These are phyloP conservation scores for Comarum palustre DNA, from an alignment of 306 rosid genomes.

Conservation along the genomic window DNA sequence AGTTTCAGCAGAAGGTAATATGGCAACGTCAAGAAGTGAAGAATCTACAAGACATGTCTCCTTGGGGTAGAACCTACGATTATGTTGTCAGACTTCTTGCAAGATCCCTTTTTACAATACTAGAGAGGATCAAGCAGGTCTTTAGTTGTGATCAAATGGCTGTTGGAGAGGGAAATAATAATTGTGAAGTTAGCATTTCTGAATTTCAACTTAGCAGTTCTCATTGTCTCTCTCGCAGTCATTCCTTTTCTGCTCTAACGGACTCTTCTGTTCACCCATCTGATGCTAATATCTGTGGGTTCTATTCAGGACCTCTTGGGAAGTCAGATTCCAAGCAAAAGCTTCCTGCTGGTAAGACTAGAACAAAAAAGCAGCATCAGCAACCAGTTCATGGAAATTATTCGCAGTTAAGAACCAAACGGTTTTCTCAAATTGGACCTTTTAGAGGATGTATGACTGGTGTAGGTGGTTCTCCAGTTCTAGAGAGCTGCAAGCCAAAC, in stretches of 20 bases:
- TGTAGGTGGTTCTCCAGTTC: constrained; percentile 41
- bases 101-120: constrained; percentile 70
- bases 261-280: constrained; percentile 39
- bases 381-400: constrained; percentile 32
- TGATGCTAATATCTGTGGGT: constrained; percentile 31
- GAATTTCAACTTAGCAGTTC: constrained; percentile 4
- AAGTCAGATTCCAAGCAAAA: constrained; percentile 30
- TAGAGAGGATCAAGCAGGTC: constrained; percentile 60
- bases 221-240: constrained; percentile 33
- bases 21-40: constrained; percentile 66
- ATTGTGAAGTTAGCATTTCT: constrained; percentile 7
- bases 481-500: constrained; percentile 37
- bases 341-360: constrained; percentile 26
- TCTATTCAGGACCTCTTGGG: constrained; percentile 34
- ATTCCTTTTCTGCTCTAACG: constrained; percentile 31
- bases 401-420: constrained; percentile 34
- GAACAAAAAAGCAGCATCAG: constrained; percentile 24
- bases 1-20: constrained; percentile 52
- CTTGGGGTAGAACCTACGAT: constrained; percentile 74
- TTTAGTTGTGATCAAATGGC: constrained; percentile 43
- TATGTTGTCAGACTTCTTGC: constrained; percentile 67
- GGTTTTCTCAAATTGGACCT: constrained; percentile 27
- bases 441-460: constrained; percentile 44
- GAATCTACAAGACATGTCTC: constrained; percentile 53
- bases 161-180: constrained; percentile 16